Percentiles rank a stretch among this genome's conserved stretches.
phyloP scores from a whole-genome alignment of 2,329 filamentous ascomycete genomes.

The Colletotrichum caudatum region DNA sequence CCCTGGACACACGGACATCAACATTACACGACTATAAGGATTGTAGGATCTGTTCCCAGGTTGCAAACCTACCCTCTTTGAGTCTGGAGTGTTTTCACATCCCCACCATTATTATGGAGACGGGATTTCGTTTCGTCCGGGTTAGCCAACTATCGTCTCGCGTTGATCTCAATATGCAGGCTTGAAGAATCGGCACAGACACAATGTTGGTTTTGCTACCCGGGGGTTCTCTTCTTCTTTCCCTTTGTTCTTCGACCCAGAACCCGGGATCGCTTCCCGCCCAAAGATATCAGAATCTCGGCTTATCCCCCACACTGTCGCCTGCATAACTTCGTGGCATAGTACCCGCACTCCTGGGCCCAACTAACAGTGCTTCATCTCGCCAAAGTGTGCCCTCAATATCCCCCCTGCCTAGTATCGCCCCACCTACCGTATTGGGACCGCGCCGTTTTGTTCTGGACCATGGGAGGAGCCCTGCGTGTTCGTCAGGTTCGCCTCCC shows the following conservation, averaged over 20 bases:
- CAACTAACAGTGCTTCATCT: constrained; percentile 31
- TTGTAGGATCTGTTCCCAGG: background rate
- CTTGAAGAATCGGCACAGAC: constrained; percentile 8
- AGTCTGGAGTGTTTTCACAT: background rate
- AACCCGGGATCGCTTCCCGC: constrained; percentile 2
- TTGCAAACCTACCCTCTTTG: background rate
- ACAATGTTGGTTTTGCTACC: background rate
- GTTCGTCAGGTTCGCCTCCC: constrained; percentile 28
- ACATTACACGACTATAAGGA: background rate
- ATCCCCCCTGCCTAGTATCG: constrained; percentile 35
- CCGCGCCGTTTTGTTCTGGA: constrained; percentile 14
- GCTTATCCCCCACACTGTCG: constrained; percentile 2
- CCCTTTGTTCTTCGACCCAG: background rate
- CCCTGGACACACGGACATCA: constrained; percentile 18
- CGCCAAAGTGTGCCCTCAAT: constrained; percentile 37
- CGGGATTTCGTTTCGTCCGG: background rate
- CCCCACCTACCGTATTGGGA: constrained; percentile 30
- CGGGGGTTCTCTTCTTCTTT: background rate
- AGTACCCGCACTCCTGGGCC: constrained; percentile 24
- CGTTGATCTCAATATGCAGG: constrained; percentile 9
- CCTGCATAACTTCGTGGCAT: constrained; percentile 11
- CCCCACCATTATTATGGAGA: constrained; percentile 18
- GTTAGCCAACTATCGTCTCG: constrained; percentile 3
- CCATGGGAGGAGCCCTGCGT: constrained; percentile 15
- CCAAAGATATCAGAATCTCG: constrained; percentile 6